Base-by-base conservation (phyloP, 202 grass and related monocot genomes). In the Zizania palustris region DNA sequence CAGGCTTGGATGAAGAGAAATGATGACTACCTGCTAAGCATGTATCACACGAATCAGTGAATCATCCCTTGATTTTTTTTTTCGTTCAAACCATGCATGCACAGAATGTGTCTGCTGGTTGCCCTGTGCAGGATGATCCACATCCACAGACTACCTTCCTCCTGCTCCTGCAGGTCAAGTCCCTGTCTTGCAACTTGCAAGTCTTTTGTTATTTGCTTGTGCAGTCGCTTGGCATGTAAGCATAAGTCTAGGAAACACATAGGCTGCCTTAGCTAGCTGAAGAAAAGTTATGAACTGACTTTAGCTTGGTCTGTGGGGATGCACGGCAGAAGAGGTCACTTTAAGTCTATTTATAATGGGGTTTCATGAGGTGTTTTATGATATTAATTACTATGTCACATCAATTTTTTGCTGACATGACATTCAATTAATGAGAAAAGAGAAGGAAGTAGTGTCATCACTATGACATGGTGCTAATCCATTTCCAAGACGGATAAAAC, bases 201-300 rank as follows among this genome's bases (percentile, higher is more conserved):
- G 19, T 42, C 37, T 7, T 65, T 76, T 21, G 12, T 55, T 55
- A 65, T 63, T 76, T 60, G 72, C 65, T 60, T 65, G 53, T 61
- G 79, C 51, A 68, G 67, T 78, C 73, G 42, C 85, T 87, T 82
- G 41, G n/a, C 79, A 87, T 67, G 73, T 51, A 87, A 82, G 66
- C 28, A 28, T 75, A 5, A 33, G 13, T 54, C 50, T 74, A 51
- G 72, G 53, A 83, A 39, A 55, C n/a, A 20, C 51, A 16, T 55
- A 20, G 6, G 42, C 43, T 62, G 11, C 9, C 35, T 67, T 20
- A 18, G 42, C 1, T 21, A 37, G 63, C 18, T 69, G 36, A 49
- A 69, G 21, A 51, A 60, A 67, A 63, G 67, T 3, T 50, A 22
- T 16, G 13, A 45, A 3, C 71, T 73, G 36, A 45, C 35, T 72